Percentiles rank a stretch among this genome's conserved stretches.
Conservation (phyloP, 768 basidiomycete species). For the Tulasnella calospora region DNA sequence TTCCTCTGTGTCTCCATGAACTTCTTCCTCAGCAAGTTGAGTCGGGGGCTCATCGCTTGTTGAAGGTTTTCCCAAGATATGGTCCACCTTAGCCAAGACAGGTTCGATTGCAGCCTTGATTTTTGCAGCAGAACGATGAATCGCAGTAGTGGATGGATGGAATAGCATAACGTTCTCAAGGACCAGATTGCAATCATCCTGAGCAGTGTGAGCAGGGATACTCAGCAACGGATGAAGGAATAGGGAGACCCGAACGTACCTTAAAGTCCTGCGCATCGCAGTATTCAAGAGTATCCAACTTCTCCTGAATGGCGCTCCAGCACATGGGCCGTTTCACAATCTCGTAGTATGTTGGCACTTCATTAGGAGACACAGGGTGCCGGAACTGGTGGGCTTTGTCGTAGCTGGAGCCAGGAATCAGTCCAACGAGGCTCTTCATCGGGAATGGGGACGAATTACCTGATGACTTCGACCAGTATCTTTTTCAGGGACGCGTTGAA, state of each 20-base stretch:
- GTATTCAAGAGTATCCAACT: constrained; percentile 79
- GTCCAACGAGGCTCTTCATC: constrained; percentile 24
- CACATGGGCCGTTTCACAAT: constrained; percentile 84
- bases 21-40: not conserved
- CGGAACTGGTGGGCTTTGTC: constrained; percentile 75
- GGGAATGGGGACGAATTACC: constrained; percentile 43
- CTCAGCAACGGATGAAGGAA: not conserved
- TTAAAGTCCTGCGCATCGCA: constrained; percentile 70
- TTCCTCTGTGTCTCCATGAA: constrained; percentile 34
- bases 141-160: constrained; percentile 67
- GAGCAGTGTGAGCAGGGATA: constrained; percentile 33
- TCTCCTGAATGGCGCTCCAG: constrained; percentile 74
- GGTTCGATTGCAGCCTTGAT: constrained; percentile 48
- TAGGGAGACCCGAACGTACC: constrained; percentile 38
- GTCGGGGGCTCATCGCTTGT: not conserved
- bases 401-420: constrained; percentile 43
- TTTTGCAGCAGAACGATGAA: constrained; percentile 63
- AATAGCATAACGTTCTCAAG: constrained; percentile 81
- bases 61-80: constrained; percentile 8
- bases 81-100: constrained; percentile 39
- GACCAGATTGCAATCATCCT: constrained; percentile 83
- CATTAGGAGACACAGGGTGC: constrained; percentile 68
- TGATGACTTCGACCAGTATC: constrained; percentile 64
- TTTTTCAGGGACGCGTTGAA: constrained; percentile 56
- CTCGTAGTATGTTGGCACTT: constrained; percentile 89